These are phyloP conservation scores for Polygonum aviculare DNA, from an alignment of 148 eudicot genomes.

Conservation along the genomic window DNA sequence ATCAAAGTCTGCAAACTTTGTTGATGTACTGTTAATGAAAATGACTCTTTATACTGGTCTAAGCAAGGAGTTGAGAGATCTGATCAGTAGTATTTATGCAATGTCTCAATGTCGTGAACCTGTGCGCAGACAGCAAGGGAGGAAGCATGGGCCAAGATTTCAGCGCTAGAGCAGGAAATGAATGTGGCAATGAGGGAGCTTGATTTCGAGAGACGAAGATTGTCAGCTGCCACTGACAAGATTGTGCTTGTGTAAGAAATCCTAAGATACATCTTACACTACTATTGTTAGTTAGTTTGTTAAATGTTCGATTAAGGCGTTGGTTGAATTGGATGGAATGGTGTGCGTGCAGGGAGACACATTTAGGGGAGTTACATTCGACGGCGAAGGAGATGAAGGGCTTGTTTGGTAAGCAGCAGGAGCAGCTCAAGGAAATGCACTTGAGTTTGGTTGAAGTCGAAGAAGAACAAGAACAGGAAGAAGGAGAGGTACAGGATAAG, in stretches of 20 bases:
- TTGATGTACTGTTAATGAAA: too few species aligned
- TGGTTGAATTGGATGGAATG: not conserved
- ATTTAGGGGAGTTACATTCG: conserved; percentile 85
- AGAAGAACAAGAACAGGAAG: conserved; percentile 15
- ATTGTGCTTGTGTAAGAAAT: conserved; percentile 74
- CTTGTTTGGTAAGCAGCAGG: conserved; percentile 76
- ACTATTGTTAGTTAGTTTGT: not conserved
- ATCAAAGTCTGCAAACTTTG: not conserved
- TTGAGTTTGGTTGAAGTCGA: conserved; percentile 69
- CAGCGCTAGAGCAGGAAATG: conserved; percentile 83
- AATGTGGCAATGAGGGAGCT: conserved; percentile 84
- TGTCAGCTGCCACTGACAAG: conserved; percentile 75
- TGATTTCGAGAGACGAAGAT: conserved; percentile 71
- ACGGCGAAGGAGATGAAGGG: conserved; percentile 81
- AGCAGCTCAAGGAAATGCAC: conserved; percentile 83
- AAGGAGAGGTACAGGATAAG: conserved; percentile 28
- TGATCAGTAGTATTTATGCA: too few species aligned
- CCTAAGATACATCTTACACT: not conserved
- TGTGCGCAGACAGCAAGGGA: conserved; percentile 96
- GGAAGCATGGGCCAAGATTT: conserved; percentile 97
- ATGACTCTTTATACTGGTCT: too few species aligned
- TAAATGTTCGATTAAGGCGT: too few species aligned
- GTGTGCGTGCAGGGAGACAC: conserved; percentile 55
- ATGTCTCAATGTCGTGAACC: too few species aligned
- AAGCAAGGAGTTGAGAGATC: too few species aligned